Base-by-base conservation (phyloP, 2,329 filamentous ascomycete species). In the Exophiala aquamarina region DNA sequence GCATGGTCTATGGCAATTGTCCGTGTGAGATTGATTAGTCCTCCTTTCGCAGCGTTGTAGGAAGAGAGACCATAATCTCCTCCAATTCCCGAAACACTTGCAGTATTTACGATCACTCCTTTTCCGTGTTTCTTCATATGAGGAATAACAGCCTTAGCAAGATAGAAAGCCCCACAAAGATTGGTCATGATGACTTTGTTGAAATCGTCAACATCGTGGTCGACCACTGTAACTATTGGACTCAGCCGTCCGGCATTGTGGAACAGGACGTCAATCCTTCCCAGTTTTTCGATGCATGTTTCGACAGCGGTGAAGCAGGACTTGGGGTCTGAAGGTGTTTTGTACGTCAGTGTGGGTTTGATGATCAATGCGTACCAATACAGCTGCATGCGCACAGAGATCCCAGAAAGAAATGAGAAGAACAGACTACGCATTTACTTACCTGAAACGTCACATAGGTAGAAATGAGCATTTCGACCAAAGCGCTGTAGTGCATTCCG, bases 181-280 rank as follows among this genome's bases (percentile, higher is more conserved):
- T 50, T 45, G 41, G 47, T 50, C 29, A 41, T 45, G 47, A 50
- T 50, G 47, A 50, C 47, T 23, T 50, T 41, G 14, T 50, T 41
- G 36, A 50, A 50, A 29, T 41, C 36, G 29, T 41, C 41, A 10
- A 50, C 26, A 21, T 50, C 47, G 29, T 45, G 47, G 18, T 50
- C 28, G 31, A 18, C 41, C 20, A 50, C 47, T 1, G 47, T 26
- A n/a, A 41, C 36, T 18, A 50, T 45, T 15, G 35, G 41, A 31
- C 47, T 41, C 29, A 45, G 36, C 21, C 35, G 35, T 17, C 35
- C 47, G 9, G 19, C 47, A 32, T 50, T 50, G 41, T 50, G 47
- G 41, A 50, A 50, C 17, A 50, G 31, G 37, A 50, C 20, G 32
- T 50, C 47, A 15, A 50, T 36, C 23, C 35, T 41, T 21, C 20